Evolutionary conservation across 352 stramenopile species (phyloP).

Genomic region (Pythium aquatile): DNA sequence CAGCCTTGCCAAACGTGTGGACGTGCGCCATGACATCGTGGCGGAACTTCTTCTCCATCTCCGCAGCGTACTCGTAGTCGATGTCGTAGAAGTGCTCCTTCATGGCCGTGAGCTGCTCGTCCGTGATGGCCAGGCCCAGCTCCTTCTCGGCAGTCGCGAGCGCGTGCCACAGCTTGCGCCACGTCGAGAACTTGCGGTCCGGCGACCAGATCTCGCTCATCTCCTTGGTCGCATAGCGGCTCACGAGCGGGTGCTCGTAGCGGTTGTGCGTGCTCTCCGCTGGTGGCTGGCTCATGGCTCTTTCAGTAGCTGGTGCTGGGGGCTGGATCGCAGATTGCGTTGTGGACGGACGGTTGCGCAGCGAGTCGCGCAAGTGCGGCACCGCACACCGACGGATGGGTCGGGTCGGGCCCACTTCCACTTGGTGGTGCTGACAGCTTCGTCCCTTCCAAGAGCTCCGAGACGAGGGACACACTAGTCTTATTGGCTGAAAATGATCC

Average conservation of each 20-base stretch:
- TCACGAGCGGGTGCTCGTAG: constrained; percentile 90
- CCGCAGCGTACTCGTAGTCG: constrained; percentile 96
- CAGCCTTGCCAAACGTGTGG: constrained; percentile 97
- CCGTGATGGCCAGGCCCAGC: constrained; percentile 95
- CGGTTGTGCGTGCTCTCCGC: constrained; percentile 52
- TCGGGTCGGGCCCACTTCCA: constrained; percentile 1
- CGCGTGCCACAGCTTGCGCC: constrained; percentile 97
- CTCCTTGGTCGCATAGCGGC: constrained; percentile 98
- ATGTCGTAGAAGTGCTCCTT: constrained; percentile 95
- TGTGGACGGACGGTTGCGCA: constrained; percentile 11
- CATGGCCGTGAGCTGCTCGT: constrained; percentile 98
- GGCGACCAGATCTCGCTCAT: constrained; percentile 99
- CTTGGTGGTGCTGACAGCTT: constrained; percentile 25
- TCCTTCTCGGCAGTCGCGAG: constrained; percentile 97
- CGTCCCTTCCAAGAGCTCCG: constrained; percentile 8
- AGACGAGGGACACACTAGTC: constrained; percentile 14
- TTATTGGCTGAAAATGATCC: constrained; percentile 8
- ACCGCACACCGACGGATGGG: constrained; percentile 18
- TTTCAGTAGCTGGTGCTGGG: not conserved
- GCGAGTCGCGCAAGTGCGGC: constrained; percentile 5
- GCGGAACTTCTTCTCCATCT: constrained; percentile 98
- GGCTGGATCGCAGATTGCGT: constrained; percentile 15
- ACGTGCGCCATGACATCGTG: constrained; percentile 99
- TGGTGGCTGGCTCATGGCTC: constrained; percentile 36
- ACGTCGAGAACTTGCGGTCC: constrained; percentile 99